Percentiles rank a stretch among this genome's conserved stretches.
Conservation (phyloP, 768 basidiomycete species). For the Agrocybe praecox region DNA sequence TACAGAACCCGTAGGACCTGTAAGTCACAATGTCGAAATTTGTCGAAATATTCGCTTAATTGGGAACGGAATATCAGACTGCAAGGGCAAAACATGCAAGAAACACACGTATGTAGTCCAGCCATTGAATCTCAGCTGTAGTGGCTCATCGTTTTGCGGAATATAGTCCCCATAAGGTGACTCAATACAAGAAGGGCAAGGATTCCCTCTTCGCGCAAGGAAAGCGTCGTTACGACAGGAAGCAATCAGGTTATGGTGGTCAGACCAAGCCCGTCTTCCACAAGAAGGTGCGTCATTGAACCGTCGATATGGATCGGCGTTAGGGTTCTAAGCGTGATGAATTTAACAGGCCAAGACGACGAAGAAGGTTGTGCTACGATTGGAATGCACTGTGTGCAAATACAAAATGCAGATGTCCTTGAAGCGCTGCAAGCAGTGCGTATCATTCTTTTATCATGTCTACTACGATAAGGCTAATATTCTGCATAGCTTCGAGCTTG, state of each 20-base stretch:
- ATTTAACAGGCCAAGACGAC: conserved; percentile 86
- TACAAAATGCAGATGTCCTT: conserved; percentile 96
- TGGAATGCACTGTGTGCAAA: conserved; percentile 98
- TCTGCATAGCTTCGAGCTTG: conserved; percentile 86
- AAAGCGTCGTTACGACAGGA: conserved; percentile 99
- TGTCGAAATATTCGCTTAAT: conserved; percentile 5
- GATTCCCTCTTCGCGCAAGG: conserved; percentile 97
- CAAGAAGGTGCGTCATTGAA: conserved; percentile 83
- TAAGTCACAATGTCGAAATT: conserved; percentile 48
- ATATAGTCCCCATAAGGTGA: conserved; percentile 94
- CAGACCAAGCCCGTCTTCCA: conserved; percentile 99
- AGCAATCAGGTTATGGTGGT: conserved; percentile 99
- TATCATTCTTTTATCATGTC: conserved; percentile 15
- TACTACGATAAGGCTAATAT: not conserved
- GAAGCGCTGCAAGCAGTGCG: conserved; percentile 99
- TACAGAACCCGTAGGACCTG: conserved; percentile 91
- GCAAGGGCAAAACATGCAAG: conserved; percentile 96
- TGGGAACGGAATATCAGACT: conserved; percentile 48
- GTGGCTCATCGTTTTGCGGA: conserved; percentile 7
- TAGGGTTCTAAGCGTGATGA: not conserved
- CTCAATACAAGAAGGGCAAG: conserved; percentile 99
- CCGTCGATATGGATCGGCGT: not conserved
- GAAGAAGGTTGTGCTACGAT: conserved; percentile 98
- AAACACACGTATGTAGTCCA: conserved; percentile 87
- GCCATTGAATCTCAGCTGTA: conserved; percentile 6